A percentile compares a stretch with the other conserved stretches of the same genome.
Evolutionary conservation across 2,329 filamentous ascomycete genomes (phyloP).

Genomic region (Seiridium unicorne): DNA sequence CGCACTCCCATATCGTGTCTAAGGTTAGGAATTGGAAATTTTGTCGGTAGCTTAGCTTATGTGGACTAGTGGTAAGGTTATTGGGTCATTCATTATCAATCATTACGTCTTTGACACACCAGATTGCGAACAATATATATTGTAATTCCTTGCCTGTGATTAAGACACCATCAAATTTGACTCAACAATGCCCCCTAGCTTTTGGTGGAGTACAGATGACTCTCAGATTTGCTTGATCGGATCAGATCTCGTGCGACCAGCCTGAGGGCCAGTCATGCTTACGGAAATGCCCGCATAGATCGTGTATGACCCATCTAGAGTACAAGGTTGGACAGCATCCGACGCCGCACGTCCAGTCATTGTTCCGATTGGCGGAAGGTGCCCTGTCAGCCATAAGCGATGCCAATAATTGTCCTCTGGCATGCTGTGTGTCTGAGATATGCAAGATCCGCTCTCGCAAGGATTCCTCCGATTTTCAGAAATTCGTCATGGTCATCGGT

Average conservation of each 20-base stretch:
- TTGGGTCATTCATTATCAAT: not conserved
- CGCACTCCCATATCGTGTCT: slow-evolving; percentile 38
- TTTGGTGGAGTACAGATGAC: not conserved
- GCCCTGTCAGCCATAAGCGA: not conserved
- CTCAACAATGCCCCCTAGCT: not conserved
- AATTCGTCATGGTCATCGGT: not conserved
- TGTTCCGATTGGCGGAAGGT: not conserved
- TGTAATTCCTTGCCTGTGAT: not conserved
- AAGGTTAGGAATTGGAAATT: slow-evolving; percentile 10
- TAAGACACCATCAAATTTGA: not conserved
- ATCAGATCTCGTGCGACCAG: slow-evolving; percentile 4
- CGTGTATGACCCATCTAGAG: not conserved
- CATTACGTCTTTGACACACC: not conserved
- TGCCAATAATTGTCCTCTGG: not conserved
- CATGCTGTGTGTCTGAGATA: slow-evolving; percentile 1
- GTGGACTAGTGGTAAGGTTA: not conserved
- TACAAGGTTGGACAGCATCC: not conserved
- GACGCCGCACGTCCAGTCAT: not conserved
- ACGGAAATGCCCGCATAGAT: not conserved
- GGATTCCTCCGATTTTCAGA: not conserved
- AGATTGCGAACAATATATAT: not conserved
- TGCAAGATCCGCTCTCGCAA: not conserved
- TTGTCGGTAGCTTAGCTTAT: not conserved
- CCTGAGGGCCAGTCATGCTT: not conserved
- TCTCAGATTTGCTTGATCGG: slow-evolving; percentile 5